Percentiles rank a stretch among this genome's conserved stretches.
Conservation (phyloP, 345 rosid species). For the Populus nigra region DNA sequence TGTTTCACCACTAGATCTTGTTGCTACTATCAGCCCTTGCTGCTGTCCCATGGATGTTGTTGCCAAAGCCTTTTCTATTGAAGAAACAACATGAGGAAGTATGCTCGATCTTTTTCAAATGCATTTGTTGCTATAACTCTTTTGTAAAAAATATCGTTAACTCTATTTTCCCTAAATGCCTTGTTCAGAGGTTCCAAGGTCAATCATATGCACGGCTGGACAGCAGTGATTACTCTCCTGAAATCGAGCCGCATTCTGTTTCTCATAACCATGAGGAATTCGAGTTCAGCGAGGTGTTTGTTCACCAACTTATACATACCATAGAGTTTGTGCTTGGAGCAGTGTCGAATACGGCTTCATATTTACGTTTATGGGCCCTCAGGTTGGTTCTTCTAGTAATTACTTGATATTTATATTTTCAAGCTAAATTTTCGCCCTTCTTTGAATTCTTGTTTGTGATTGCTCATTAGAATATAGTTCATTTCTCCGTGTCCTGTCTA, state of each 20-base stretch:
- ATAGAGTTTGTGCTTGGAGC: constrained; percentile 98
- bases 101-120: constrained; percentile 18
- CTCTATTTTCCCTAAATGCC: constrained; percentile 2
- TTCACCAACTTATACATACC: constrained; percentile 94
- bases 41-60: constrained; percentile 94
- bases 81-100: constrained; percentile 84
- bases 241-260: constrained; percentile 45
- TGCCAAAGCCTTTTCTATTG: constrained; percentile 93
- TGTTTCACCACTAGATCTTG: constrained; percentile 17
- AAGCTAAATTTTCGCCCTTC: constrained; percentile 4
- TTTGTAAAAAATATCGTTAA: constrained; percentile 3
- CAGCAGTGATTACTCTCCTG: constrained; percentile 65
- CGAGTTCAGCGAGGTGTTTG: constrained; percentile 93
- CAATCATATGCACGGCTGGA: constrained; percentile 57
- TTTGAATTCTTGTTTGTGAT: background rate
- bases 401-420: background rate
- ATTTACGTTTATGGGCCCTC: constrained; percentile 94
- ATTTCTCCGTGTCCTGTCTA: background rate
- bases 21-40: constrained; percentile 60
- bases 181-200: constrained; percentile 80
- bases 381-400: constrained; percentile 45
- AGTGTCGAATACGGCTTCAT: constrained; percentile 97
- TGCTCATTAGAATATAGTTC: background rate
- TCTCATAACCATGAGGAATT: constrained; percentile 82
- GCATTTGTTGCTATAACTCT: background rate